Base-by-base conservation (phyloP, 768 basidiomycete genomes). In the Phaffia australis region DNA sequence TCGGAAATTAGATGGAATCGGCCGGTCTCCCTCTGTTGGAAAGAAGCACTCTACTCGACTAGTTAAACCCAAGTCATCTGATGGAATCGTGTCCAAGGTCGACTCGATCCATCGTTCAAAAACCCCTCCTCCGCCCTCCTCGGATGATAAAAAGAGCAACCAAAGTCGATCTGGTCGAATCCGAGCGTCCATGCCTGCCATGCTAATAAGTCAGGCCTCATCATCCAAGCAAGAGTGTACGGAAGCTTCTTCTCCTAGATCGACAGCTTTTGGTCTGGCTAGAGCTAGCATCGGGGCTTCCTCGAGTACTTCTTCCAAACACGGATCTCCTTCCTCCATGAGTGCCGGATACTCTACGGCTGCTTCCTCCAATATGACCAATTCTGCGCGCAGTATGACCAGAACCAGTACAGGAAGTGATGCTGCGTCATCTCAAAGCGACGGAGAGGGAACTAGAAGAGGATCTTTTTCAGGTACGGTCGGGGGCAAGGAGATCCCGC, bases 401-500 rank as follows among this genome's bases (percentile, higher is more conserved):
- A 25, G 54, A 48, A 56, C 50, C 66, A 67, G 60, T 56, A 60
- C 52, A 16, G 60, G 59, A 19, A 67, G 66, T 42, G 66, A 67
- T 27, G 30, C 52, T 5, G 61, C 66, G 16, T 60, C 59, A 15
- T 55, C 54, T 1, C 60, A 35, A 16, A 67, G 66, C 23, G 66
- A 67, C 7, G 66, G 60, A 32, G 66, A 54, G n/a, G 46, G 47
- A 11, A 46, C 46, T n/a, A 27, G 46, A 46, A 60, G 18, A 46
- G 59, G 11, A 23, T 21, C 14, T n/a, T 29, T 19, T 46, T 49
- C 3, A 29, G 19, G 27, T 4, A 46, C 14, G 59, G n/a, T 27
- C 59, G 59, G 23, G 59, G 50, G 9, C 3, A 49, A 57, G 46
- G 60, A 47, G 47, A 92, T 95, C n/a, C 92, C 92, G 21, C 91